Evolutionary conservation across 2,329 filamentous ascomycete genomes (phyloP), one percentile per base, ranked within the genome.

Genomic region (Paramyrothecium roridum): DNA sequence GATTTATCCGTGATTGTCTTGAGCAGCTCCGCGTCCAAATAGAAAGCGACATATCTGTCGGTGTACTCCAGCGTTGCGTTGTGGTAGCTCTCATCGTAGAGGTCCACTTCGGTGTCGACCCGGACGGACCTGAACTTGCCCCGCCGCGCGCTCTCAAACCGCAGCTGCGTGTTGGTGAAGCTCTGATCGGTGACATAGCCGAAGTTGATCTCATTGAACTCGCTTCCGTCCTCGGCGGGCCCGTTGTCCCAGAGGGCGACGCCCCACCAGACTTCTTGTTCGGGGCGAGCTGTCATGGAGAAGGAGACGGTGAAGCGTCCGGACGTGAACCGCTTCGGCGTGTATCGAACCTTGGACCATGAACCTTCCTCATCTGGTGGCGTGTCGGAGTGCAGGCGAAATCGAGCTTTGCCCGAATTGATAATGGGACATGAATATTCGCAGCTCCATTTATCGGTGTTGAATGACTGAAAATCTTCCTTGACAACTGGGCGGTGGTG

Each of bases 151-250:
- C 58, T 61, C 52, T 61, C 60, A 7, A 62, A 59, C 2, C 45
- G 55, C 6, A 62, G 51, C 26, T 59, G 16, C 1, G 57, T 56
- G 17, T 59, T 26, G 22, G 16, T 21, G 51, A 52, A 56, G 8
- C 48, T 55, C 40, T 59, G 47, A 17, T 57, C 22, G 1, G 58
- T 60, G 3, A 57, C 61, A 49, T 61, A 62, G 13, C 60, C 60
- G 56, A 62, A 62, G 54, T 62, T 62, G 55, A 62, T 57, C 52
- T 62, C 58, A 54, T 59, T 62, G 54, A 57, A 59, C 30, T 58
- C 43, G 43, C 37, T 54, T 12, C 23, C 10, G 16, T 55, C 50
- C 3, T 11, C 19, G 3, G 37, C 37, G 1, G 52, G 51, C 3
- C 54, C 59, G 11, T 56, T 45, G 40, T 61, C 60, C 53, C 54